Evolutionary conservation across 768 basidiomycete species (phyloP).

Genomic region (Tricholoma flavovirens): DNA sequence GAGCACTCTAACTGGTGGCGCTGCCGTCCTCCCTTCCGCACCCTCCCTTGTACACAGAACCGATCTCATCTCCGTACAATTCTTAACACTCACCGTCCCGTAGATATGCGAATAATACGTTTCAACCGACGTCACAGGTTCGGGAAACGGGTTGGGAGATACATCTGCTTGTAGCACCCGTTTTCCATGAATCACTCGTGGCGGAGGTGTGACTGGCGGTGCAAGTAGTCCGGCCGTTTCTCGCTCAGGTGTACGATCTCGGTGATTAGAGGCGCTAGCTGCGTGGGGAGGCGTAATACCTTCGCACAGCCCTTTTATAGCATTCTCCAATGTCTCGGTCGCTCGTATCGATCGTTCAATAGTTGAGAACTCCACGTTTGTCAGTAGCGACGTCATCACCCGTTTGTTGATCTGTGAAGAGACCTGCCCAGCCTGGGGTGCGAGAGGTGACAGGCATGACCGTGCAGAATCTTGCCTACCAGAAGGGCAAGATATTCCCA

Average conservation of each 20-base stretch:
- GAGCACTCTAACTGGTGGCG: slow-evolving; percentile 46
- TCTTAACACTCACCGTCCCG: slow-evolving; percentile 49
- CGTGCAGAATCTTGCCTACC: slow-evolving; percentile 8
- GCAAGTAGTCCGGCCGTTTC: slow-evolving; percentile 26
- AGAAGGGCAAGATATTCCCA: slow-evolving; percentile 38
- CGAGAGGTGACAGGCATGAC: slow-evolving; percentile 36
- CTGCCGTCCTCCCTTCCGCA: slow-evolving; percentile 6
- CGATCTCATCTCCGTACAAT: slow-evolving; percentile 27
- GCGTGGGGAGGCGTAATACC: slow-evolving; percentile 35
- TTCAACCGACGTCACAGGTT: slow-evolving; percentile 55
- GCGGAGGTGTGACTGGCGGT: slow-evolving; percentile 50
- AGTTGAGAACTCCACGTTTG: slow-evolving; percentile 73
- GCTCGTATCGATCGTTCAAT: slow-evolving; percentile 57
- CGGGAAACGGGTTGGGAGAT: slow-evolving; percentile 64
- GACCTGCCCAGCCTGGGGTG: slow-evolving; percentile 56
- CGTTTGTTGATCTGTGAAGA: slow-evolving; percentile 63
- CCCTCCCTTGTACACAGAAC: not conserved
- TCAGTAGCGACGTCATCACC: slow-evolving; percentile 61
- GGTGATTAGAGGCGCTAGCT: slow-evolving; percentile 9
- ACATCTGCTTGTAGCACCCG: slow-evolving; percentile 35
- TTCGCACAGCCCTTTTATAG: slow-evolving; percentile 68
- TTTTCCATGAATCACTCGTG: slow-evolving; percentile 25
- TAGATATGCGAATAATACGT: slow-evolving; percentile 59
- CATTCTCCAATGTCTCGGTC: slow-evolving; percentile 64
- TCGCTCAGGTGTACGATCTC: slow-evolving; percentile 37